phyloP scores from a whole-genome alignment of 768 basidiomycete species.

The Tremella fuciformis region DNA sequence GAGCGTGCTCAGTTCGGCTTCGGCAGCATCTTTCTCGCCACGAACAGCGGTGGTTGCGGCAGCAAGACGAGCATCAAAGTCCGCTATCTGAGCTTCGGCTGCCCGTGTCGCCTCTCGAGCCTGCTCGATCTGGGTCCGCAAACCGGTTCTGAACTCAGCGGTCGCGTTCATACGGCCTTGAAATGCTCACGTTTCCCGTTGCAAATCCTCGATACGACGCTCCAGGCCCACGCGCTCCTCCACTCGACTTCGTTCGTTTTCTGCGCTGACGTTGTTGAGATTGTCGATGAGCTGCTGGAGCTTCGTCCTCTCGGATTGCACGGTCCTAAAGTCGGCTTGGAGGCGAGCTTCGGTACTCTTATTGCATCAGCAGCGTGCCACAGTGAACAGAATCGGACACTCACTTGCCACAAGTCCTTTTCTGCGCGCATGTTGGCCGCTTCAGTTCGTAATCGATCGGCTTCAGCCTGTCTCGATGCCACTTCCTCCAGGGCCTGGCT shows the following conservation, averaged over 20 bases:
- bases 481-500: constrained; percentile 69
- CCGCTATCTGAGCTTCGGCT: constrained; percentile 28
- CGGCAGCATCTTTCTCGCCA: constrained; percentile 35
- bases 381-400: constrained; percentile 8
- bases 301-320: constrained; percentile 76
- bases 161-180: neutral
- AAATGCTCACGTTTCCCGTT: constrained; percentile 67
- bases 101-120: constrained; percentile 33
- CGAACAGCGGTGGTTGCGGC: constrained; percentile 30
- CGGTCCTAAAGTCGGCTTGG: constrained; percentile 75
- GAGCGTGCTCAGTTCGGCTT: constrained; percentile 28
- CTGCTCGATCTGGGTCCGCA: constrained; percentile 37
- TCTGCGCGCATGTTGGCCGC: constrained; percentile 84
- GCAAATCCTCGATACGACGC: constrained; percentile 71
- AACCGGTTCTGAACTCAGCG: constrained; percentile 27
- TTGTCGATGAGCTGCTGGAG: constrained; percentile 83
- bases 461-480: constrained; percentile 59
- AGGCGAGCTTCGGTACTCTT: constrained; percentile 77
- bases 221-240: constrained; percentile 80
- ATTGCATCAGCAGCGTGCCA: neutral
- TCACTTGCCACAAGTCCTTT: constrained; percentile 88
- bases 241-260: constrained; percentile 75
- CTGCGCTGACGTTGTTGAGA: constrained; percentile 85
- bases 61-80: constrained; percentile 35
- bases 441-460: constrained; percentile 80